Conservation (phyloP, 352 stramenopile genomes). For the Achlya hypogyna region DNA sequence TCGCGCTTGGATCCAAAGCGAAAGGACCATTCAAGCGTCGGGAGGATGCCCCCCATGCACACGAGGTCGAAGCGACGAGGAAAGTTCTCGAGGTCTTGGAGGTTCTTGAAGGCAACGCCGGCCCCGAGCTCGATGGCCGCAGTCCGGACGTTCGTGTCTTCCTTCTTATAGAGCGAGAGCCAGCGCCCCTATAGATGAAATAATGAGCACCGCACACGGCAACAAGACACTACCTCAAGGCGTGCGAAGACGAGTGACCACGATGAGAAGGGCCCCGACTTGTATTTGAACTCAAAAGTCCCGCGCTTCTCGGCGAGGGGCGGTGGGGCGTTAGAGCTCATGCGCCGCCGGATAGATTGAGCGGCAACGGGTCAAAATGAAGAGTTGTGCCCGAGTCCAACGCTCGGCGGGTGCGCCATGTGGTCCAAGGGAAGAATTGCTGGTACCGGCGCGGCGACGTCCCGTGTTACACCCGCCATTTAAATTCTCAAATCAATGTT, state of each 20-base stretch:
- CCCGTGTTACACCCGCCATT: background rate
- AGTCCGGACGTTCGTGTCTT: conserved; percentile 42
- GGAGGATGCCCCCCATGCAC: conserved; percentile 60
- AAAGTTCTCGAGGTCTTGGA: conserved; percentile 61
- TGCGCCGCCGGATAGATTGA: no score
- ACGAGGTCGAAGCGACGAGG: conserved; percentile 60
- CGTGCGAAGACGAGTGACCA: conserved; percentile 4
- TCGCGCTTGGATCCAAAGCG: conserved; percentile 59
- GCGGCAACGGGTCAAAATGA: background rate
- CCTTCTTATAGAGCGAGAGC: conserved; percentile 61
- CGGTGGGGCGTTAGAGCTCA: background rate
- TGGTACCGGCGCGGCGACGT: background rate
- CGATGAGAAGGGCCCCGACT: background rate
- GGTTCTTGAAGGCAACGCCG: conserved; percentile 54
- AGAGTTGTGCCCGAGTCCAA: conserved; percentile 2
- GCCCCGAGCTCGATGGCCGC: conserved; percentile 61
- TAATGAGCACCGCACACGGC: background rate
- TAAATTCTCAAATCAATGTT: background rate
- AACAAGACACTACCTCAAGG: background rate
- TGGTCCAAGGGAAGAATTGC: background rate
- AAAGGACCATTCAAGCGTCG: conserved; percentile 63
- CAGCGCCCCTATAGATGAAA: conserved; percentile 32
- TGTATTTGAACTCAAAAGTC: conserved; percentile 14
- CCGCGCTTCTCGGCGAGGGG: conserved; percentile 3
- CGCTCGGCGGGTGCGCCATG: background rate